Evolutionary conservation across 1,284 basidiomycete species (phyloP), one percentile per base, ranked within the genome.

Genomic region (Bjerkandera adusta): DNA sequence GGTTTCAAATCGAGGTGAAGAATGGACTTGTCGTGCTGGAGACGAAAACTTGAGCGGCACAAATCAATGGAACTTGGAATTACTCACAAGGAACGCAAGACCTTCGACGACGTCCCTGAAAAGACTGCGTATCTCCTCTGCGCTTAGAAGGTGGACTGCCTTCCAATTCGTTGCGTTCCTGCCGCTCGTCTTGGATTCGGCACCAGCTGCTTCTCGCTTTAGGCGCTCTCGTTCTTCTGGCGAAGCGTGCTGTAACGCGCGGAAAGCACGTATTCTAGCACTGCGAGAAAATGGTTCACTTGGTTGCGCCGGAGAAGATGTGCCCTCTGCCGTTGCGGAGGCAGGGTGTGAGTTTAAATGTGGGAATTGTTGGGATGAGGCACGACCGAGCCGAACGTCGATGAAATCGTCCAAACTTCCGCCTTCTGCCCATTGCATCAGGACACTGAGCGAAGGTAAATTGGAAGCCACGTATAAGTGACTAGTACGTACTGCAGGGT

Each of bases 341-440:
- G 49, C 32, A 39, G 53, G 35, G 43, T 46, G 16, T 43, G 25
- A 51, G 49, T 43, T 52, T 32, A 56, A 27, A 6, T 57, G 54
- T 33, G 57, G 52, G 1, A 56, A 30, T 15, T 49, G 51, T 1
- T 51, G 46, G 15, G 51, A 47, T 18, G 55, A 49, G 5, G 41
- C 24, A n/a, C 64, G 61, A 11, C 86, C 85, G 2, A 85, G 71
- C 8, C 92, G 86, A 12, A 80, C 75, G 48, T 89, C 79, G 53
- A 95, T 91, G 62, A 89, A 86, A 60, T 91, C 87, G 59, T 95
- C 92, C 32, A 95, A 74, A 21, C 61, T 64, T 12, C 92, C 92
- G 2, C 87, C 88, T 69, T 92, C 90, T 0, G 92, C 92, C 83
- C 87, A 95, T 73, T 94, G 90, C 92, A 95, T 95, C 10, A 95